Evolutionary conservation across 2,329 filamentous ascomycete genomes (phyloP).

Genomic region (Colletotrichum chrysophilum): DNA sequence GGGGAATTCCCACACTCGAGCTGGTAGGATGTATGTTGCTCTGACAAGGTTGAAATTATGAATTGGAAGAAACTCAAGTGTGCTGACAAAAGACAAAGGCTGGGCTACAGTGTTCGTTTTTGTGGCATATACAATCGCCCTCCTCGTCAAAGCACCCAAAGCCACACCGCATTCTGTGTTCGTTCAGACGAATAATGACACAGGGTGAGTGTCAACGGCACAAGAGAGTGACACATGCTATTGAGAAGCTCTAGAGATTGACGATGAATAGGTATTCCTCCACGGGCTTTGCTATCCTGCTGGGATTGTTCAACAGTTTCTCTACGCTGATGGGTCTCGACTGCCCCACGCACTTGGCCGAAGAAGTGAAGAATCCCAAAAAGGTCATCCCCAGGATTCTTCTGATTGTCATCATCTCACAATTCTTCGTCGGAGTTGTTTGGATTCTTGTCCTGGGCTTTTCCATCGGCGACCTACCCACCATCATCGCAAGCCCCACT

Average conservation of each 20-base stretch:
- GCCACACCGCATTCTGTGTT: background rate
- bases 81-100: background rate
- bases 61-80: background rate
- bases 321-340: background rate
- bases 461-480: accelerated
- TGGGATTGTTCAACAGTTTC: background rate
- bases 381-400: background rate
- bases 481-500: background rate
- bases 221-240: background rate
- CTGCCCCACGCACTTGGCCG: background rate
- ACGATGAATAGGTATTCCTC: background rate
- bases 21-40: background rate
- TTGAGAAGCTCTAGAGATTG: background rate
- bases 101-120: background rate
- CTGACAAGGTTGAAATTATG: background rate
- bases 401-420: background rate
- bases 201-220: background rate
- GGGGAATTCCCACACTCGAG: background rate
- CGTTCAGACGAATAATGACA: background rate
- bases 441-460: background rate
- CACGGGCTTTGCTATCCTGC: background rate
- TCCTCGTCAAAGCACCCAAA: background rate
- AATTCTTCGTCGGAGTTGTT: background rate
- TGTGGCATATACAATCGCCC: background rate
- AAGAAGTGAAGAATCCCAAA: background rate